Evolutionary conservation across 2,329 filamentous ascomycete genomes (phyloP), one percentile per base, ranked within the genome.

Genomic region (Clonostachys solani): DNA sequence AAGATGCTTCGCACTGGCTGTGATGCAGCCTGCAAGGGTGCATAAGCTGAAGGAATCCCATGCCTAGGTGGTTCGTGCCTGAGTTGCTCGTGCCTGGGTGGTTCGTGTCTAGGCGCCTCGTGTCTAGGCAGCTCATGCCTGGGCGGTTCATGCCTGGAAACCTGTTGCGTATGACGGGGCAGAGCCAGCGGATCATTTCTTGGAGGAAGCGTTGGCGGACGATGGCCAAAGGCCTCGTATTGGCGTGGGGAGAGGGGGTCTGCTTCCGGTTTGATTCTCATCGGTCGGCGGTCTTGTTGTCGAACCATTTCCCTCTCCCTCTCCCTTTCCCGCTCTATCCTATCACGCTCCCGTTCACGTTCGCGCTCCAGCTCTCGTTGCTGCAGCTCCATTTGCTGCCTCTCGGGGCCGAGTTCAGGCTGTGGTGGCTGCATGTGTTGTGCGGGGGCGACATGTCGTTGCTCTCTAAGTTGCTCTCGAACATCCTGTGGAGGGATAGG

Each of bases 281-380:
- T 29, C 23, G 23, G 23, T 29, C 71, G 74, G 2, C 23, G 23
- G 36, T 69, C 73, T 47, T 66, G 67, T 35, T 64, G 65, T 12
- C 58, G 59, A 12, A 57, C 53, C 41, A 68, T 54, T 42, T 79
- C 76, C 4, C 69, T 69, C 52, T 80, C 77, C 18, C 47, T 45
- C 49, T 44, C 49, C 41, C 44, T 53, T 46, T 52, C 53, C 36
- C 47, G 46, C 38, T 49, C 54, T 46, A 29, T 29, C 23, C 56
- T 53, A 48, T 54, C 56, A 17, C 46, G 44, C n/a, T 53, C 50
- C 12, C 54, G 56, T 37, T 55, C 52, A 29, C 55, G 54, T 43
- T 62, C 57, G 29, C 49, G 48, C 15, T 54, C 53, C 6, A 51
- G 54, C 19, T 57, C 52, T 36, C 54, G 50, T 47, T 54, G 56